phyloP scores from a whole-genome alignment of 352 stramenopile genomes.

The Nothophytophthora sp. region DNA sequence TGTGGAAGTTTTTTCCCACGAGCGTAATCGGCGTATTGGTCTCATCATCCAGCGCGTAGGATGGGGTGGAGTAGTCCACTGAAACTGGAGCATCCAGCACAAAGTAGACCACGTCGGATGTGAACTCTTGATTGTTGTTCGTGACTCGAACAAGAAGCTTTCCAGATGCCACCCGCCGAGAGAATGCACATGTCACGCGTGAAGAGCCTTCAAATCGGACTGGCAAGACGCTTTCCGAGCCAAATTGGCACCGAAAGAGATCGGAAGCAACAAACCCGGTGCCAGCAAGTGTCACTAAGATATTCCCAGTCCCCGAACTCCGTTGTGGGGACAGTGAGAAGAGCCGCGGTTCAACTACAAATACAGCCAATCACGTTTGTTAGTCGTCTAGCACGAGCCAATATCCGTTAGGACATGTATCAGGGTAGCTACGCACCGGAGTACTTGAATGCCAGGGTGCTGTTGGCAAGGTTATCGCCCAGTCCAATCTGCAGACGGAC shows the following conservation, averaged over 20 bases:
- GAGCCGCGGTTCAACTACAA: constrained; percentile 27
- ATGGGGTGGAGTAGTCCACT: constrained; percentile 23
- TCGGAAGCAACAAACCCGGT: constrained; percentile 29
- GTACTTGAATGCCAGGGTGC: constrained; percentile 24
- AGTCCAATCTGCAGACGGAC: constrained; percentile 19
- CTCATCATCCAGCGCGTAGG: constrained; percentile 15
- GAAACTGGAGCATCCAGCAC: constrained; percentile 4
- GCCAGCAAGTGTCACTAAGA: constrained; percentile 19
- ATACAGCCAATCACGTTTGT: not conserved
- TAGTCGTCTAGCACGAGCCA: no score
- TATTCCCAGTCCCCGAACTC: constrained; percentile 11
- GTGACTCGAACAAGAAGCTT: constrained; percentile 26
- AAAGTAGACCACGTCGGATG: constrained; percentile 14
- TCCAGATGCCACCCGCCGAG: constrained; percentile 15
- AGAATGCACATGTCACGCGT: constrained; percentile 20
- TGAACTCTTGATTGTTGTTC: constrained; percentile 48
- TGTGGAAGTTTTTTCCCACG: constrained; percentile 28
- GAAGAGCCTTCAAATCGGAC: constrained; percentile 15
- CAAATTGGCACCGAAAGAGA: constrained; percentile 28
- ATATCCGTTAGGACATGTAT: no score
- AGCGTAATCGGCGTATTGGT: constrained; percentile 17
- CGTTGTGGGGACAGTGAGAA: constrained; percentile 20
- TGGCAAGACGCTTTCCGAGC: constrained; percentile 4
- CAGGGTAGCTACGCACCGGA: constrained; percentile 13
- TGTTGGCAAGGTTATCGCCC: constrained; percentile 9